Conservation (phyloP, 2,329 filamentous ascomycete genomes). For the Cytospora chrysosperma region DNA sequence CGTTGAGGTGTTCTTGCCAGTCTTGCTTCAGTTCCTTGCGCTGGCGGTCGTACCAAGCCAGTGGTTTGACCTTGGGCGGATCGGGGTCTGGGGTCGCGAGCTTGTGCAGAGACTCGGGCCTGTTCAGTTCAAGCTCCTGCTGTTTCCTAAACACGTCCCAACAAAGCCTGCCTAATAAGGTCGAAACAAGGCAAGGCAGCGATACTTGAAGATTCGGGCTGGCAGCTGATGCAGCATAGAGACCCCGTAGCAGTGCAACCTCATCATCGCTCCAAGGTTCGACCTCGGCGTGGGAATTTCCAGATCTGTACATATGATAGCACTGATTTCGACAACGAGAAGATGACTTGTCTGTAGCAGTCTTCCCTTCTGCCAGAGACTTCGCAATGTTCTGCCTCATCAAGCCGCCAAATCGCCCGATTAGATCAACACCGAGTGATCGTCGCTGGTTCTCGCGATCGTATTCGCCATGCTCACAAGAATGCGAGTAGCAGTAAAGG, state of each 20-base stretch:
- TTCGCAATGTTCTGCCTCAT: constrained; percentile 33
- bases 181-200: constrained; percentile 49
- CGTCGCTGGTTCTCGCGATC: constrained; percentile 53
- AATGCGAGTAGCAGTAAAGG: constrained; percentile 59
- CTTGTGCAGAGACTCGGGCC: constrained; percentile 29
- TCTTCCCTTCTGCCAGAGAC: constrained; percentile 27
- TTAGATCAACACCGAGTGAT: constrained; percentile 50
- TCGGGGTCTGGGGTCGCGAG: constrained; percentile 28
- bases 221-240: constrained; percentile 36
- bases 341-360: neutral
- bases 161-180: constrained; percentile 51
- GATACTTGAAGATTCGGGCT: constrained; percentile 29
- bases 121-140: constrained; percentile 38
- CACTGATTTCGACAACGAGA: constrained; percentile 42
- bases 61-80: constrained; percentile 41
- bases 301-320: constrained; percentile 37
- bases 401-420: constrained; percentile 36
- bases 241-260: constrained; percentile 46
- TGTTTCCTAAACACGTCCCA: constrained; percentile 50
- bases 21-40: constrained; percentile 54
- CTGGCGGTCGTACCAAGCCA: constrained; percentile 57
- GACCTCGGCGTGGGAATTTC: constrained; percentile 34
- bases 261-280: constrained; percentile 51
- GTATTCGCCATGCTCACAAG: constrained; percentile 62
- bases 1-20: constrained; percentile 55